A percentile compares a stretch with the other conserved stretches of the same genome.
Conservation (phyloP, 2,329 filamentous ascomycete species). For the Nothopassalora personata region DNA sequence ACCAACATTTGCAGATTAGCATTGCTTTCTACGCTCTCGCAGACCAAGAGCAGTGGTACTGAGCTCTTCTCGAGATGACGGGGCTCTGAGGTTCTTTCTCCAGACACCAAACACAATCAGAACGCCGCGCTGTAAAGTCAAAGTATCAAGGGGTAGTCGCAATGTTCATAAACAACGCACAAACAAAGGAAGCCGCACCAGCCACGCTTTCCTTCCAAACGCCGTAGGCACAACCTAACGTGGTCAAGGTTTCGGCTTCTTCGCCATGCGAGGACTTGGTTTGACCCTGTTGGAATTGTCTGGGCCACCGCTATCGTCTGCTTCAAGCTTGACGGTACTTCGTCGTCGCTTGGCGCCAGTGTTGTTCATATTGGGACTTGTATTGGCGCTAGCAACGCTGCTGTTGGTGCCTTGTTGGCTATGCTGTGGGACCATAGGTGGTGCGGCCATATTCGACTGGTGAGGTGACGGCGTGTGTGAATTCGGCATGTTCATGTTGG, state of each 20-base stretch:
- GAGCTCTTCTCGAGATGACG: background rate
- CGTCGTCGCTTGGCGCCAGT: conserved; percentile 57
- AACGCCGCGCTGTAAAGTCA: background rate
- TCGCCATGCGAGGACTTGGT: conserved; percentile 41
- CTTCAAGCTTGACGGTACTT: conserved; percentile 57
- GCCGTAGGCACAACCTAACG: background rate
- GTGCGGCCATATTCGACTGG: conserved; percentile 42
- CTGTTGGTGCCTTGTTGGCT: conserved; percentile 54
- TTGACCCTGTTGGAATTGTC: conserved; percentile 45
- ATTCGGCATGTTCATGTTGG: conserved; percentile 21
- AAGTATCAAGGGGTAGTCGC: background rate
- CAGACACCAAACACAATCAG: background rate
- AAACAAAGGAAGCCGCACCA: background rate
- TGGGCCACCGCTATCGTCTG: conserved; percentile 44
- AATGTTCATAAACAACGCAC: background rate
- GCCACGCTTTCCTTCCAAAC: background rate
- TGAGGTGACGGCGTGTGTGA: conserved; percentile 44
- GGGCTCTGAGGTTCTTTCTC: background rate
- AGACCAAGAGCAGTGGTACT: background rate
- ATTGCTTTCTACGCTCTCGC: background rate
- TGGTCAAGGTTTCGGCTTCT: conserved; percentile 32
- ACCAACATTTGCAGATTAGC: background rate
- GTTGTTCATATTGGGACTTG: conserved; percentile 53
- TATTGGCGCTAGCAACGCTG: conserved; percentile 54
- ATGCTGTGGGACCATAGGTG: conserved; percentile 52